Evolutionary conservation across 306 rosid genomes (phyloP).

Genomic region (Gynostemma pentaphyllum): DNA sequence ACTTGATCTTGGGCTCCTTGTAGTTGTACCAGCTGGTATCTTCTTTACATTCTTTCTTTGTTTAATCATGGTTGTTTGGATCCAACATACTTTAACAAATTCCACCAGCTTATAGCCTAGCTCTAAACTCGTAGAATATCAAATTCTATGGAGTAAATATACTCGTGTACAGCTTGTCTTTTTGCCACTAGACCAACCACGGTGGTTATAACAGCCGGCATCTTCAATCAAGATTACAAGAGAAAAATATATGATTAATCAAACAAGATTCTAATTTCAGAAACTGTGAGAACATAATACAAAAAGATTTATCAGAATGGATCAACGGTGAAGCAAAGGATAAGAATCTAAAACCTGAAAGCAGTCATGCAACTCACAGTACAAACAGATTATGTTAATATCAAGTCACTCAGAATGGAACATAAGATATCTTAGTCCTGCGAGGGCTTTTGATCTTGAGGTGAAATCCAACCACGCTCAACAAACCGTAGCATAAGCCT

Average conservation of each 20-base stretch:
- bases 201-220: background rate
- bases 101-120: background rate
- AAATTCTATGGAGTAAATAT: background rate
- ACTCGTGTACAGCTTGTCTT: background rate
- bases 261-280: background rate
- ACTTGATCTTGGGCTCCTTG: background rate
- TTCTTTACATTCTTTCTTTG: background rate
- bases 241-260: background rate
- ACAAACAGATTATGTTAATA: background rate
- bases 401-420: background rate
- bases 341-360: slow-evolving; percentile 2
- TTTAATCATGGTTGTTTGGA: background rate
- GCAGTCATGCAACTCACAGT: background rate
- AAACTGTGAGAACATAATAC: background rate
- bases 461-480: slow-evolving; percentile 49
- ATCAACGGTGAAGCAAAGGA: background rate
- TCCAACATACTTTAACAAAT: background rate
- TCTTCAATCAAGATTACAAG: slow-evolving; percentile 1
- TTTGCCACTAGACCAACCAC: background rate
- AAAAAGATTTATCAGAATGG: background rate
- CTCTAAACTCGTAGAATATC: background rate
- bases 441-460: slow-evolving; percentile 19
- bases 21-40: background rate
- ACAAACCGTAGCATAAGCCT: slow-evolving; percentile 61
- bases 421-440: background rate